A percentile compares a stretch with the other conserved stretches of the same genome.
These are phyloP conservation scores for Ceratobasidium sp. DNA, from an alignment of 1,284 basidiomycete species.

Conservation along the genomic window DNA sequence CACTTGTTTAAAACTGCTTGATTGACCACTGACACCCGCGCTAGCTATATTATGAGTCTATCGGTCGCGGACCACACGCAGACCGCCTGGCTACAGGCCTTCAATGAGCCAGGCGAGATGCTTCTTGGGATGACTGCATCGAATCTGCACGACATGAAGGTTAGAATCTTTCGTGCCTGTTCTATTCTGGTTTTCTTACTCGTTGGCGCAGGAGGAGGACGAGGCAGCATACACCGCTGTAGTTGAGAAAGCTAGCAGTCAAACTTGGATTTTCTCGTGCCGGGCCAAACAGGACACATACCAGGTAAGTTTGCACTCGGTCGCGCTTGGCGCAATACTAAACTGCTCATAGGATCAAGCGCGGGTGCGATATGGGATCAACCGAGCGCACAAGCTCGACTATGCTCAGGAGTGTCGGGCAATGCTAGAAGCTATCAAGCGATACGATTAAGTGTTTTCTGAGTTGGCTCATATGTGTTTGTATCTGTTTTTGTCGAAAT, in stretches of 20 bases:
- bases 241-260: slow-evolving; percentile 73
- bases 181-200: background rate
- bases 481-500: slow-evolving; percentile 4
- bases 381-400: slow-evolving; percentile 72
- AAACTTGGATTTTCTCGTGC: slow-evolving; percentile 85
- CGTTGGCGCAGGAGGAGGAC: slow-evolving; percentile 66
- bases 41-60: slow-evolving; percentile 89
- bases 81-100: slow-evolving; percentile 93
- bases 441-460: slow-evolving; percentile 33
- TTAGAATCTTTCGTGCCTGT: slow-evolving; percentile 50
- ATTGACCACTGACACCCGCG: background rate
- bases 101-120: slow-evolving; percentile 89
- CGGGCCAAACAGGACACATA: slow-evolving; percentile 89
- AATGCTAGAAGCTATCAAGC: slow-evolving; percentile 63
- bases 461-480: background rate
- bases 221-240: slow-evolving; percentile 70
- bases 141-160: slow-evolving; percentile 79
- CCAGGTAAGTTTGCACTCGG: slow-evolving; percentile 66
- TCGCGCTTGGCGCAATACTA: background rate
- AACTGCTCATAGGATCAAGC: slow-evolving; percentile 67
- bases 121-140: slow-evolving; percentile 86
- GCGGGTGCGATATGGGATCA: slow-evolving; percentile 84
- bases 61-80: slow-evolving; percentile 90
- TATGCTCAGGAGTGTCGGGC: slow-evolving; percentile 74
- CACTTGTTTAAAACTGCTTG: slow-evolving; percentile 36